phyloP scores from a whole-genome alignment of 2,329 filamentous ascomycete species.

The Colletotrichum lupini region DNA sequence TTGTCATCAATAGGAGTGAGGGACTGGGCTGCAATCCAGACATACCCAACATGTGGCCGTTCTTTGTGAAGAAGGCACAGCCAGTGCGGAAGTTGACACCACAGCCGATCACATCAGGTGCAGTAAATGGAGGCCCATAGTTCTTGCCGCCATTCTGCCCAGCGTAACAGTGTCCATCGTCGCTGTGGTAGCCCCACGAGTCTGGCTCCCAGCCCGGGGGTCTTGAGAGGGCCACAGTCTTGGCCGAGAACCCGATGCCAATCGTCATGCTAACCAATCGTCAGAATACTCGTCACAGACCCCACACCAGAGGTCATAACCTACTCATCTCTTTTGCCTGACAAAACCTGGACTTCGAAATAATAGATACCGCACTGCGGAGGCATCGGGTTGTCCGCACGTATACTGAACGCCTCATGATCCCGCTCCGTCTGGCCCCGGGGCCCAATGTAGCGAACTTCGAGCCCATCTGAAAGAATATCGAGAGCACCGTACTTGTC shows the following conservation, averaged over 20 bases:
- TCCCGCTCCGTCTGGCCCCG: conserved; percentile 64
- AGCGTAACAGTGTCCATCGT: conserved; percentile 72
- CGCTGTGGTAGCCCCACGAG: conserved; percentile 76
- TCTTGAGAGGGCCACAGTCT: conserved; percentile 63
- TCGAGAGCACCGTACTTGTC: conserved; percentile 83
- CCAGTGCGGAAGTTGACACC: conserved; percentile 74
- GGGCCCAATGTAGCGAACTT: conserved; percentile 70
- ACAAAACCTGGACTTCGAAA: conserved; percentile 75
- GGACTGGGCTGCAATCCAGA: neutral
- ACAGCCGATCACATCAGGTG: conserved; percentile 71
- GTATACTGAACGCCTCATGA: conserved; percentile 83
- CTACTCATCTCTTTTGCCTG: conserved; percentile 66
- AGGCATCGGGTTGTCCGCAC: conserved; percentile 88
- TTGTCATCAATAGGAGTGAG: neutral
- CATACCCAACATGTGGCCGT: conserved; percentile 68
- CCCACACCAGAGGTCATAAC: conserved; percentile 41
- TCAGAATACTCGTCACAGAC: neutral
- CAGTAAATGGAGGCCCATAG: conserved; percentile 67
- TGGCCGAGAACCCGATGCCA: conserved; percentile 70
- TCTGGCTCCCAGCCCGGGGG: conserved; percentile 75
- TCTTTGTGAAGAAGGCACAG: conserved; percentile 76
- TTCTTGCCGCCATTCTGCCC: conserved; percentile 66
- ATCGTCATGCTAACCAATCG: conserved; percentile 63
- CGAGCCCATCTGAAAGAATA: conserved; percentile 76
- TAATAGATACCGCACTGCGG: conserved; percentile 94